Conservation (phyloP, 192 early-diverging fungal genomes). For the Paraglomus occultum region DNA sequence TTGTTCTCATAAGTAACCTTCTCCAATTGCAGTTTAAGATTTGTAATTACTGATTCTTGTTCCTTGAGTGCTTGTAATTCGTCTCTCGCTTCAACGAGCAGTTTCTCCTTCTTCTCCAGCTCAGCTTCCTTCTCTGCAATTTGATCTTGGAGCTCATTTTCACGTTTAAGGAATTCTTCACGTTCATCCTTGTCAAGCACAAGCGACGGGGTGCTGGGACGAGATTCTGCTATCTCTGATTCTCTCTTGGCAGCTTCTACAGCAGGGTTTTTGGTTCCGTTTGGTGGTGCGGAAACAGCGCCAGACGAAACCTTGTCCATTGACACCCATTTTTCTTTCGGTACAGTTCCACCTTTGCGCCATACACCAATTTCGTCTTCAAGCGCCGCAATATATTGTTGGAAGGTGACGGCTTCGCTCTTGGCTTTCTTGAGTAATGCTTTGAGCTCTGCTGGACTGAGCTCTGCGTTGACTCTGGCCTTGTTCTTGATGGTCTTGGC, state of each 20-base stretch:
- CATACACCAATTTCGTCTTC: conserved; percentile 90
- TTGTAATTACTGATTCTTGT: conserved; percentile 50
- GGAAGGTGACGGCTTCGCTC: conserved; percentile 73
- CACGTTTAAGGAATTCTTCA: conserved; percentile 91
- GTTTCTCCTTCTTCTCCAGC: conserved; percentile 59
- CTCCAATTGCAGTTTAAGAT: conserved; percentile 82
- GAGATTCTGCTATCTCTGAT: conserved; percentile 31
- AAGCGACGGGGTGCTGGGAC: conserved; percentile 75
- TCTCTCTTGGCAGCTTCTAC: conserved; percentile 26
- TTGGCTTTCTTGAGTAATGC: conserved; percentile 88
- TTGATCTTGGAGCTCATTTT: conserved; percentile 94
- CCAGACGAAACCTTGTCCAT: conserved; percentile 51
- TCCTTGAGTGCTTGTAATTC: conserved; percentile 71
- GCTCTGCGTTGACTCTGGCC: conserved; percentile 98
- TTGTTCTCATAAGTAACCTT: conserved; percentile 87
- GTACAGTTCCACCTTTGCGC: conserved; percentile 75
- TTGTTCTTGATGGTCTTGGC: conserved; percentile 99
- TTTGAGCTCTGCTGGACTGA: conserved; percentile 94
- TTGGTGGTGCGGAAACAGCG: conserved; percentile 40
- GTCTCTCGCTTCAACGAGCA: conserved; percentile 62
- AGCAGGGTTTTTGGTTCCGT: conserved; percentile 45
- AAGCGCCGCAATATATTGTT: conserved; percentile 78
- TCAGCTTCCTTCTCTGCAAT: conserved; percentile 90
- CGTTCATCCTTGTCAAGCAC: conserved; percentile 84
- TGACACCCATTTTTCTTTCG: conserved; percentile 57